Conservation (phyloP, 192 early-diverging fungal genomes). For the Umbelopsis sp. region DNA sequence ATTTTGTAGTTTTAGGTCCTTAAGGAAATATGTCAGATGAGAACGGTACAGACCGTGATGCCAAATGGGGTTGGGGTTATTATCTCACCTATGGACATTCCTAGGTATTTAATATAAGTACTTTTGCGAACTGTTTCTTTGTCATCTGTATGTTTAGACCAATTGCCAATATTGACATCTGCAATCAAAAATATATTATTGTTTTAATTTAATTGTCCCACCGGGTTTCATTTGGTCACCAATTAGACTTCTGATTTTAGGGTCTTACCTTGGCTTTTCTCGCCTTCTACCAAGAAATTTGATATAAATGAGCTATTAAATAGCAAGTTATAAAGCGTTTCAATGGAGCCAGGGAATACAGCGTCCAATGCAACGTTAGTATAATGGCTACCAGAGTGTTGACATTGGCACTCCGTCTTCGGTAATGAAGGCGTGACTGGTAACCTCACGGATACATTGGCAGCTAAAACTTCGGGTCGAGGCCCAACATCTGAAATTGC, state of each 20-base stretch:
- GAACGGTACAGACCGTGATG: constrained; percentile 30
- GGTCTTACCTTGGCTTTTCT: constrained; percentile 49
- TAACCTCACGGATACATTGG: not conserved
- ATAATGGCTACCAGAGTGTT: constrained; percentile 45
- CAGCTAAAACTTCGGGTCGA: constrained; percentile 22
- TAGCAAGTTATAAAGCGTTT: constrained; percentile 55
- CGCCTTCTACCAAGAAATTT: constrained; percentile 45
- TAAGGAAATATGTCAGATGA: constrained; percentile 27
- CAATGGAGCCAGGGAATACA: constrained; percentile 46
- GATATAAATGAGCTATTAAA: constrained; percentile 50
- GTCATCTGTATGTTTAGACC: constrained; percentile 21
- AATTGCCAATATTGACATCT: constrained; percentile 44
- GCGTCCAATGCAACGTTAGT: constrained; percentile 45
- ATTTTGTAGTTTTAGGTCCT: constrained; percentile 60
- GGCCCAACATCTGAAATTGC: constrained; percentile 35
- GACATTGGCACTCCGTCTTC: constrained; percentile 51
- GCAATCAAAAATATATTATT: constrained; percentile 9
- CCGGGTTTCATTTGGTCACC: not conserved
- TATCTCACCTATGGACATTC: constrained; percentile 41
- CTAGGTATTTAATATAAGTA: constrained; percentile 44
- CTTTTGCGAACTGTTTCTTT: constrained; percentile 24
- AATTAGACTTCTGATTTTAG: constrained; percentile 20
- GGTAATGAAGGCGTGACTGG: not conserved
- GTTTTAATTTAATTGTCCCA: not conserved
- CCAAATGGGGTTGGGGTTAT: constrained; percentile 13